These are phyloP conservation scores for Turritis glabra DNA, from an alignment of 345 rosid genomes.

Conservation along the genomic window DNA sequence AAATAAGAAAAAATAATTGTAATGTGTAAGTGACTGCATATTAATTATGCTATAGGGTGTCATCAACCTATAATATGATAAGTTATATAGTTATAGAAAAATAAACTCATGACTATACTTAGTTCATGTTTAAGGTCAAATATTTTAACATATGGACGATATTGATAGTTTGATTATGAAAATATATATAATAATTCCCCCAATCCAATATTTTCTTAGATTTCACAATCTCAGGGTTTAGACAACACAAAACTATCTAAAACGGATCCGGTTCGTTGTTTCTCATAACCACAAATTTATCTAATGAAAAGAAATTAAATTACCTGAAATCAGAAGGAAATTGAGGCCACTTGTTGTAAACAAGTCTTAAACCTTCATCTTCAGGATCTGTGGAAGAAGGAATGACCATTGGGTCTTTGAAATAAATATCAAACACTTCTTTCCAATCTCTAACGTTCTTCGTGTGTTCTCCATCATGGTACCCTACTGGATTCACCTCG, in stretches of 20 bases:
- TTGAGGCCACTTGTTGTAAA: conserved; percentile 62
- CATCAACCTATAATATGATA: too few relatives aligned
- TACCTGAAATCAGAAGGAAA: conserved; percentile 54
- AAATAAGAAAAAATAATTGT: not conserved
- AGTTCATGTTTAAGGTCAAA: not conserved
- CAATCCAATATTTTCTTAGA: too few relatives aligned
- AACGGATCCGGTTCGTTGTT: not conserved
- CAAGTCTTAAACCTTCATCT: conserved; percentile 41
- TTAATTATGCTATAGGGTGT: not conserved
- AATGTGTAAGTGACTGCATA: not conserved
- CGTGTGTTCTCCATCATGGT: conserved; percentile 65
- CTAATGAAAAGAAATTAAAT: not conserved
- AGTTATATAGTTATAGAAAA: not conserved
- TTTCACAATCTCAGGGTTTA: not conserved
- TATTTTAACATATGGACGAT: not conserved
- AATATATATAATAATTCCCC: too few relatives aligned
- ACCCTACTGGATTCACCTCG: conserved; percentile 52
- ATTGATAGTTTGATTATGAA: not conserved
- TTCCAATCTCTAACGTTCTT: conserved; percentile 71
- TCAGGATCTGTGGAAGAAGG: conserved; percentile 50
- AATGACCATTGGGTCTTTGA: conserved; percentile 50
- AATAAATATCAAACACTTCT: conserved; percentile 59
- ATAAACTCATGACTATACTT: not conserved
- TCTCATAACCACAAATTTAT: not conserved
- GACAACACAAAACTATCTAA: not conserved